Percentiles rank a stretch among this genome's conserved stretches.
These are phyloP conservation scores for Macrotyloma uniflorum DNA, from an alignment of 306 rosid genomes.

Conservation along the genomic window DNA sequence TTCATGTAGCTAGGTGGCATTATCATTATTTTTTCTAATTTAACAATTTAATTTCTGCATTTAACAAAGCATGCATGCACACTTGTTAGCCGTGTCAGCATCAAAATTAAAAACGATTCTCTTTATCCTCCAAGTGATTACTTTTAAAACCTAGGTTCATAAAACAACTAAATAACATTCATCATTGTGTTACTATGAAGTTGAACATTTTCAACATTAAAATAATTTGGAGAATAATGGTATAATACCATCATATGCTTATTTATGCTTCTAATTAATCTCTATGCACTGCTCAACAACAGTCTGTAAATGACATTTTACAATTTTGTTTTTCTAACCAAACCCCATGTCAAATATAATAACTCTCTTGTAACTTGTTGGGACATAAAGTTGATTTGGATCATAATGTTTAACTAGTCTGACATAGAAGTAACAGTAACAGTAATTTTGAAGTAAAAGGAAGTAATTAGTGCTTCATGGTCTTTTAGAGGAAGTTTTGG, in stretches of 20 bases:
- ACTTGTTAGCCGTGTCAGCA: slow-evolving; percentile 45
- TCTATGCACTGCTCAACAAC: background rate
- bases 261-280: background rate
- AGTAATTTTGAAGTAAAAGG: slow-evolving; percentile 73
- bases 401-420: slow-evolving; percentile 43
- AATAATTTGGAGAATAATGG: background rate
- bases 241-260: background rate
- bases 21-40: slow-evolving; percentile 53
- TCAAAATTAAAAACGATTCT: slow-evolving; percentile 37
- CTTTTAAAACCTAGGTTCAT: slow-evolving; percentile 30
- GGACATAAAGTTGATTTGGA: slow-evolving; percentile 55
- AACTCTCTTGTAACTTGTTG: slow-evolving; percentile 39
- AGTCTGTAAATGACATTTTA: background rate
- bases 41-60: slow-evolving; percentile 38
- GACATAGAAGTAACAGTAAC: slow-evolving; percentile 49
- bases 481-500: slow-evolving; percentile 64
- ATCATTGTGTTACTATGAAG: slow-evolving; percentile 42
- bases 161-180: slow-evolving; percentile 22
- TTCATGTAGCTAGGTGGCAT: slow-evolving; percentile 65
- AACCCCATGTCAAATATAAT: slow-evolving; percentile 22
- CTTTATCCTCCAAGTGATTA: slow-evolving; percentile 32
- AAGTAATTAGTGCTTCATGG: slow-evolving; percentile 65
- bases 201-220: slow-evolving; percentile 1
- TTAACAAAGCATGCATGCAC: slow-evolving; percentile 49
- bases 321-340: slow-evolving; percentile 17